Conservation (phyloP, 805 yeast species). For the Wickerhamomyces ciferrii region DNA sequence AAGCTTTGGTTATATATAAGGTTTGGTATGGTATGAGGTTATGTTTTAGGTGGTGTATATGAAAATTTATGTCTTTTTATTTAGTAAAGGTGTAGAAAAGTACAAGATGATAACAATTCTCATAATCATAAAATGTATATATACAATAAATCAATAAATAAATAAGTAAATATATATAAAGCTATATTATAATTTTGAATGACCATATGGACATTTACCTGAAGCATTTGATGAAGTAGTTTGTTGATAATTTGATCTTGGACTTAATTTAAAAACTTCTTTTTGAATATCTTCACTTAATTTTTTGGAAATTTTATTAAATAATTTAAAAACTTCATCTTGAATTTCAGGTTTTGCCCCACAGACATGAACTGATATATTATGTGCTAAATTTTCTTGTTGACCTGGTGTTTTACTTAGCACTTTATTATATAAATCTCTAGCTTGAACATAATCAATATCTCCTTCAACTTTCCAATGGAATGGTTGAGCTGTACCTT, state of each 20-base stretch:
- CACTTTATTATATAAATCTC: conserved; percentile 67
- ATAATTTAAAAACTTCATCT: conserved; percentile 74
- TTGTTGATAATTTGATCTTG: conserved; percentile 17
- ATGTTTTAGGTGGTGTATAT: not conserved
- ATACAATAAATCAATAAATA: not conserved
- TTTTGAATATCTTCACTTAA: conserved; percentile 64
- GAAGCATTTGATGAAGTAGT: conserved; percentile 1
- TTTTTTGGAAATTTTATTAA: conserved; percentile 62
- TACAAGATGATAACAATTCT: no score
- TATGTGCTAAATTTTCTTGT: conserved; percentile 78
- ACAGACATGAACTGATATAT: conserved; percentile 69
- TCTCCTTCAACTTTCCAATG: conserved; percentile 76
- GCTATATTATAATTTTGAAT: not conserved
- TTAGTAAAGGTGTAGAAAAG: no score
- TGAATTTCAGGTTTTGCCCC: conserved; percentile 73
- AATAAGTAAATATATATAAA: not conserved
- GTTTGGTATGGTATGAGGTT: no score
- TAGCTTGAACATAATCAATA: conserved; percentile 73
- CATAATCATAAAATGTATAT: not conserved
- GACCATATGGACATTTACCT: conserved; percentile 2
- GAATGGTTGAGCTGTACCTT: conserved; percentile 76
- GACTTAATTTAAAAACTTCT: conserved; percentile 45
- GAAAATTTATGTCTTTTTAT: no score
- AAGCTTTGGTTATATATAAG: no score
- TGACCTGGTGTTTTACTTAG: conserved; percentile 75